Evolutionary conservation across 2,329 filamentous ascomycete genomes (phyloP).

Genomic region (Cladobotryum protrusum): DNA sequence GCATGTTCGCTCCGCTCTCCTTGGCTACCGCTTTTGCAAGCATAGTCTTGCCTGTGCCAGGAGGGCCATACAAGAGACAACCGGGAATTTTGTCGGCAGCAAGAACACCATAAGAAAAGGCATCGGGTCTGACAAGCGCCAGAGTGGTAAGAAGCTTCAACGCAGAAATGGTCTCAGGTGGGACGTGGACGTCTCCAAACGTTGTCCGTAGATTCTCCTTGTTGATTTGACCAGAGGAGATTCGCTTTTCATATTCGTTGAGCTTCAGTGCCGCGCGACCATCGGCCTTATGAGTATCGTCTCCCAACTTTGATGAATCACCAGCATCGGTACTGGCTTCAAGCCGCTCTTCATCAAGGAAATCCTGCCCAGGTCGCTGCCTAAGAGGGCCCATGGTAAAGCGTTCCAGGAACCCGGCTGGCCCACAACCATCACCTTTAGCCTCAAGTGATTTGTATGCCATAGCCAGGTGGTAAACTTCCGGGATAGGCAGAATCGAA

Average conservation of each 20-base stretch:
- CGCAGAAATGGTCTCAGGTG: slow-evolving; percentile 75
- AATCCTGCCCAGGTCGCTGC: slow-evolving; percentile 25
- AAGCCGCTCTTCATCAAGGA: slow-evolving; percentile 24
- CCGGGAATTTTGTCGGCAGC: slow-evolving; percentile 88
- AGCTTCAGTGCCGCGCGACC: slow-evolving; percentile 36
- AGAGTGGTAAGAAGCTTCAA: slow-evolving; percentile 84
- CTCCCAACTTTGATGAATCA: slow-evolving; percentile 23
- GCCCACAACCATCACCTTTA: slow-evolving; percentile 16
- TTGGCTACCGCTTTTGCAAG: slow-evolving; percentile 64
- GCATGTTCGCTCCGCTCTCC: slow-evolving; percentile 63
- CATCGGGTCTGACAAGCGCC: slow-evolving; percentile 80
- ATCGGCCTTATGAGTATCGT: slow-evolving; percentile 24
- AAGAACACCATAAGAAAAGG: slow-evolving; percentile 93
- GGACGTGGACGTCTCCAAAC: slow-evolving; percentile 80
- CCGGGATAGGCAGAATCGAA: slow-evolving; percentile 32
- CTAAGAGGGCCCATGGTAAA: slow-evolving; percentile 27
- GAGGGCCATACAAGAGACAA: slow-evolving; percentile 80
- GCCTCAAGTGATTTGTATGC: slow-evolving; percentile 22
- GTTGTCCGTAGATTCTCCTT: slow-evolving; percentile 76
- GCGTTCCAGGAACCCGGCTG: slow-evolving; percentile 24
- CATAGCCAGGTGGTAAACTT: slow-evolving; percentile 34
- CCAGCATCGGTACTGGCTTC: slow-evolving; percentile 17
- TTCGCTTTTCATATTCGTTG: slow-evolving; percentile 74
- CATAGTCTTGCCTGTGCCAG: slow-evolving; percentile 70
- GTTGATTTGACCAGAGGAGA: slow-evolving; percentile 77